Base-by-base conservation (phyloP, 2,329 filamentous ascomycete species). In the Pseudopithomyces chartarum region DNA sequence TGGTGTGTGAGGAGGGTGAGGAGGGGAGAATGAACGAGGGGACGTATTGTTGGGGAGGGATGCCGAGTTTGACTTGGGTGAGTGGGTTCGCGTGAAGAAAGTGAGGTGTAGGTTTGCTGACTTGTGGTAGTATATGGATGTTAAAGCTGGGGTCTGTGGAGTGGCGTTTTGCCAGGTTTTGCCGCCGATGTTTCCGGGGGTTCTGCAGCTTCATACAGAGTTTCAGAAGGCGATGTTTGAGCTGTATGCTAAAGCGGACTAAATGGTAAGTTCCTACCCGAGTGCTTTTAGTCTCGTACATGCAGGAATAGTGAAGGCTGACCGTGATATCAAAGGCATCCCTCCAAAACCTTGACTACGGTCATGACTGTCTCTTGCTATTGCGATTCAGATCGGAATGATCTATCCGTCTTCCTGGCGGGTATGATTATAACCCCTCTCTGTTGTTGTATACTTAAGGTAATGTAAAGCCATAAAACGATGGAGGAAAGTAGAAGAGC, bases 151-250 rank as follows among this genome's bases (percentile, higher is more conserved):
- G 17, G 23, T 58, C 3, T 63, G 59, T 40, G 57, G 57, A n/a
- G 49, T 59, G 11, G 59, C 59, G 12, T 53, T 59, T 22, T 55
- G 54, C 34, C 55, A 63, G 42, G 39, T 60, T 38, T 32, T 63
- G 12, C 54, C 57, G 3, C 59, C 56, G 15, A 63, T 63, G 57
- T 53, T 33, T n/a, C 57, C 57, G 10, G 22, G 43, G 19, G 46
- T 58, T 6, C 8, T 58, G 49, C 32, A 33, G 10, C 48, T 60
- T 11, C 59, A 54, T 29, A 51, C 53, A 29, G 8, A 44, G 23
- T 59, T 60, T 29, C 40, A 57, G 23, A 57, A 40, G 19, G 59
- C 19, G 4, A 58, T 59, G 6, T 59, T 45, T 39, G 19, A 43
- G 43, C 39, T 44, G 23, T 11, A 29, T 51, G 46, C 19, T 5